Percentiles rank a stretch among this genome's conserved stretches.
Evolutionary conservation across 1,139 yeast species (phyloP).

Genomic region (Saccharomyces hybrid): DNA sequence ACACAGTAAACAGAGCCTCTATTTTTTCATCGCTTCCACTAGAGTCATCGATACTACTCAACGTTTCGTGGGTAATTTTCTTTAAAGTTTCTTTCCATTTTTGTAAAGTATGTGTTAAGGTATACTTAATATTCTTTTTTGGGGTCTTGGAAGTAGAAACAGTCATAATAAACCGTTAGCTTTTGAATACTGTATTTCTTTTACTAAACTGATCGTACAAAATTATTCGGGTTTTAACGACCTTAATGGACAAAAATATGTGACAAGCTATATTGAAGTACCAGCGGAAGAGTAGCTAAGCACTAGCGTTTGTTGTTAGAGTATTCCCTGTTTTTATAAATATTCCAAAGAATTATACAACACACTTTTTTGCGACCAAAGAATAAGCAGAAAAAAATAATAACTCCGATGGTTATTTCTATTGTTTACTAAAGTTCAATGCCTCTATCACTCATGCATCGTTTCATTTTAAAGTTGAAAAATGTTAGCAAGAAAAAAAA

Average conservation of each 20-base stretch:
- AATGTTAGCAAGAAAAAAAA: background rate
- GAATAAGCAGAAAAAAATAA: background rate
- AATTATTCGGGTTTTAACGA: background rate
- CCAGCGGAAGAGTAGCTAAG: background rate
- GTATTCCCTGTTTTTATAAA: background rate
- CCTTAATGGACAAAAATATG: background rate
- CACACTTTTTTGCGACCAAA: background rate
- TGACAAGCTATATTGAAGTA: background rate
- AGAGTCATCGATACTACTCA: constrained; percentile 17
- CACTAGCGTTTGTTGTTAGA: background rate
- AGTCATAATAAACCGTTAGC: background rate
- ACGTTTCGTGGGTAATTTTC: constrained; percentile 19
- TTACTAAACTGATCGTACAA: background rate
- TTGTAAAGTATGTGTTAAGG: constrained; percentile 9
- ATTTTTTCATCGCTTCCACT: constrained; percentile 16
- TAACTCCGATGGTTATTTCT: background rate
- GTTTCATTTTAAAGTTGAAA: background rate
- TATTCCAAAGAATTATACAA: background rate
- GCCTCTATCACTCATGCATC: background rate
- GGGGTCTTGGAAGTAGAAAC: background rate
- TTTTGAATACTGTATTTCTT: background rate
- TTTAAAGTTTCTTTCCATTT: constrained; percentile 19
- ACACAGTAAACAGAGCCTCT: constrained; percentile 16
- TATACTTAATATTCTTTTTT: background rate
- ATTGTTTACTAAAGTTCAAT: background rate